Conservation (phyloP, 73 alveolate species). For the Uronychia setigera region DNA sequence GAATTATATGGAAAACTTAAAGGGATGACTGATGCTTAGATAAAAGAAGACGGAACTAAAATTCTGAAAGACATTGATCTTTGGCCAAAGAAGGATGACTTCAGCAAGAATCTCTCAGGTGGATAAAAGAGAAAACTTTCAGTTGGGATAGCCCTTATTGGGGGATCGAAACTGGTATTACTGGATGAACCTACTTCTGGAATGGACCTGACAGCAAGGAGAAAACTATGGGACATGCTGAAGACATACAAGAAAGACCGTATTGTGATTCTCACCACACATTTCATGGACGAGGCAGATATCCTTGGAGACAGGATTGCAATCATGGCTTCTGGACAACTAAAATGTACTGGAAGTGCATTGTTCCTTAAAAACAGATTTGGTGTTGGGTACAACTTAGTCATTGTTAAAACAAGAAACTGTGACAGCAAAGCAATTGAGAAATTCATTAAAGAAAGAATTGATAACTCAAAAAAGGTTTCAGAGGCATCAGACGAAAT, state of each 20-base stretch:
- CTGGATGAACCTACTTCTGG: conserved; percentile 97
- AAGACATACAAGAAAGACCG: conserved; percentile 86
- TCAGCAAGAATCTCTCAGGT: conserved; percentile 87
- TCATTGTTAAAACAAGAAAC: conserved; percentile 67
- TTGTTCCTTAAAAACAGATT: conserved; percentile 91
- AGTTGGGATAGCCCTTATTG: conserved; percentile 91
- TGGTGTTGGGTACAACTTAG: conserved; percentile 97
- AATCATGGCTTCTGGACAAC: conserved; percentile 78
- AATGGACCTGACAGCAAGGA: conserved; percentile 92
- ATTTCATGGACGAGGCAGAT: conserved; percentile 93
- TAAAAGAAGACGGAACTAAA: conserved; percentile 79
- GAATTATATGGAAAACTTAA: conserved; percentile 88
- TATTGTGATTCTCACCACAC: conserved; percentile 89
- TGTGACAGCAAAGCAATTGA: conserved; percentile 52
- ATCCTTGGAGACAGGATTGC: conserved; percentile 86
- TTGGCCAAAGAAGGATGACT: conserved; percentile 37
- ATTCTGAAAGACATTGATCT: conserved; percentile 82
- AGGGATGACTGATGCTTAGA: conserved; percentile 72
- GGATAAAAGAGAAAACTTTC: conserved; percentile 95
- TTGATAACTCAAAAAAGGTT: conserved; percentile 41
- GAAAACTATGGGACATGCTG: conserved; percentile 93
- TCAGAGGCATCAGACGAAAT: conserved; percentile 71
- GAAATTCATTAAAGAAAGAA: conserved; percentile 16
- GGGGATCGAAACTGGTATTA: conserved; percentile 83
- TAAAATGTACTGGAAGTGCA: conserved; percentile 92